Base-by-base conservation (phyloP, 192 early-diverging fungal species). In the Coemansia sp. region DNA sequence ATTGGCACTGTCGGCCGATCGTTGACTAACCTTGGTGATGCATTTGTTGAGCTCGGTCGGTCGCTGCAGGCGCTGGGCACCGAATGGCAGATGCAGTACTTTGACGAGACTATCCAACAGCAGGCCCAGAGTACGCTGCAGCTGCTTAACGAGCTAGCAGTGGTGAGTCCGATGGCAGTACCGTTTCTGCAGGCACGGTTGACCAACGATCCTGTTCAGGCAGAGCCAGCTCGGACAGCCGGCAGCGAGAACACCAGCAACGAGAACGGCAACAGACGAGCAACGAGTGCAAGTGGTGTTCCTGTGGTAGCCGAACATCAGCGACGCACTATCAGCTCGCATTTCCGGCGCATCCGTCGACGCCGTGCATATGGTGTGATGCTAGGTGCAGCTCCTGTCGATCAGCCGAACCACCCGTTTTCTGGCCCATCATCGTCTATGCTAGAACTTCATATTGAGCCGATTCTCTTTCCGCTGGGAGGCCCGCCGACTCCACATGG, bases 1-100 rank as follows among this genome's bases (percentile, higher is more conserved):
- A 23, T 78, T 9, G 61, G 48, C 9, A 61, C 38, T 1, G 67
- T 52, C 16, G 70, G 76, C 24, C 59, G 49, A 13, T 55, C 65
- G 4, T 48, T 78, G 19, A 23, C 54, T 13, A 65, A 55, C 10
- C 60, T 78, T 9, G 76, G 76, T 6, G 76, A 78, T 37, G 65
- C 76, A 16, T 70, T 73, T 64, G 39, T 69, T 38, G 71, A 65
- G 57, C 54, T 78, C n/a, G 76, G 76, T 22, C 66, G 64, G 39
- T 61, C 67, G 24, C 50, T 78, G 22, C 76, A 60, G 49, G 49
- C 54, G 2, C 56, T 78, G 16, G 76, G 76, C 14, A 54, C 52
- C 1, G 60, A 59, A 56, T 78, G 71, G 76, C 76, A 69, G 35
- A 41, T 22, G 19, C 16, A 43, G 12, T 32, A 54, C 47, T 37